Base-by-base conservation (phyloP, 2,329 filamentous ascomycete genomes). In the Scorias spongiosa region DNA sequence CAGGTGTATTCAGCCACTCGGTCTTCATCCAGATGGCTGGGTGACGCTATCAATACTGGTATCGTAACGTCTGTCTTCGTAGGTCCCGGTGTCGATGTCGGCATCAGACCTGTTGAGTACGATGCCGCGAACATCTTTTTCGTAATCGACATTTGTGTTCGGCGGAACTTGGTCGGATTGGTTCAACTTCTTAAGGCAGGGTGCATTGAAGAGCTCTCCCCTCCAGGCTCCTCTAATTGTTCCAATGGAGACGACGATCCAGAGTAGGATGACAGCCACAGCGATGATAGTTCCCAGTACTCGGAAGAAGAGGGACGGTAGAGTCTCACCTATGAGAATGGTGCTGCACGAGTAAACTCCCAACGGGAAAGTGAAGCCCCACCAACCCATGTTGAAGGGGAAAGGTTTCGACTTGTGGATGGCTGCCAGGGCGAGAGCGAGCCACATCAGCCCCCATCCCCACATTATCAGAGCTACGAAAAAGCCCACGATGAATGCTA, bases 341-440 rank as follows among this genome's bases (percentile, higher is more conserved):
- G 70, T 73, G 29, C 60, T 66, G 8, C 69, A 58, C 0, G 74
- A 66, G 55, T 71, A 77, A 0, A 76, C 74, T 2, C 75, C 75
- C 2, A 76, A 52, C 0, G 74, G 75, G 49, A 78, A 78, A 2
- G 51, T 74, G 46, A 77, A 76, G 0, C 70, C 71, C 74, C 72
- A 78, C 74, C 74, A 78, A 7, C 74, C 74, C 60, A 78, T 76
- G 49, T 78, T 78, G 56, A 79, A 78, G 0, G 74, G 73, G 44
- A 78, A 75, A 2, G 46, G 44, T n/a, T 56, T 57, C 10, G 59
- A 63, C 18, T 63, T 61, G 29, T 60, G 63, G 38, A 75, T 68
- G 2, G 67, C 67, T 0, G 69, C 69, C 1, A 74, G 50, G 0
- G 74, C 73, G 52, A 72, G 70, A 46, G 70, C 67, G 3, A 76